Conservation (phyloP, 805 yeast species). For the Debaryomyces hansenii region DNA sequence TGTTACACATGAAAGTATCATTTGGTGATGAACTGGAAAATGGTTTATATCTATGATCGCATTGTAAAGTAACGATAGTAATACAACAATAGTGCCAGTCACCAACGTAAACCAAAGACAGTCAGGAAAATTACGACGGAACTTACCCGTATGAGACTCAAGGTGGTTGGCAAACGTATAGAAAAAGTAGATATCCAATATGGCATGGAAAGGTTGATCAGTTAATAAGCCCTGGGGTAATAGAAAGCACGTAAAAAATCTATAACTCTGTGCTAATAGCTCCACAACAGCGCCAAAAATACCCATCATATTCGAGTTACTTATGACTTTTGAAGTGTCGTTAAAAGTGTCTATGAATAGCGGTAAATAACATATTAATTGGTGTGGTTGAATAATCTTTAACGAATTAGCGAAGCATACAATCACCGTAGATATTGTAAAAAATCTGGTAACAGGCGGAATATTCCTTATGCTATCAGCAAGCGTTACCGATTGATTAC, state of each 20-base stretch:
- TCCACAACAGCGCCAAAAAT: slow-evolving; percentile 5
- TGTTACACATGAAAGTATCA: slow-evolving; percentile 54
- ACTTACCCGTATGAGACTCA: slow-evolving; percentile 46
- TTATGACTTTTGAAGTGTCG: not conserved
- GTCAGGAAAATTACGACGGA: slow-evolving; percentile 52
- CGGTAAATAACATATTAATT: slow-evolving; percentile 13
- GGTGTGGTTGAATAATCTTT: slow-evolving; percentile 13
- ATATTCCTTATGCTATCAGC: slow-evolving; percentile 32
- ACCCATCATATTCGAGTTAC: slow-evolving; percentile 1
- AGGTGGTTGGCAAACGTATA: slow-evolving; percentile 57
- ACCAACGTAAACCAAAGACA: slow-evolving; percentile 54
- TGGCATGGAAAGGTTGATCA: slow-evolving; percentile 23
- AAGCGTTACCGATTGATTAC: slow-evolving; percentile 8
- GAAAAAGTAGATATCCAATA: slow-evolving; percentile 54
- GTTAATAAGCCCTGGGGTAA: slow-evolving; percentile 37
- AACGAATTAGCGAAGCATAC: slow-evolving; percentile 37
- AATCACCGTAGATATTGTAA: slow-evolving; percentile 49
- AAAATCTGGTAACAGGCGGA: slow-evolving; percentile 63
- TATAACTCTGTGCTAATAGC: slow-evolving; percentile 41
- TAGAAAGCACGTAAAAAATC: slow-evolving; percentile 51
- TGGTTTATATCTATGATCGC: slow-evolving; percentile 16
- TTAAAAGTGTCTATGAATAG: slow-evolving; percentile 9
- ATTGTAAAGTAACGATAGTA: slow-evolving; percentile 29
- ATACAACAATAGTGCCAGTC: slow-evolving; percentile 47
- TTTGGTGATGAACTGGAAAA: slow-evolving; percentile 28